Base-by-base conservation (phyloP, 2,329 filamentous ascomycete species). In the Sclerotinia glacialis region DNA sequence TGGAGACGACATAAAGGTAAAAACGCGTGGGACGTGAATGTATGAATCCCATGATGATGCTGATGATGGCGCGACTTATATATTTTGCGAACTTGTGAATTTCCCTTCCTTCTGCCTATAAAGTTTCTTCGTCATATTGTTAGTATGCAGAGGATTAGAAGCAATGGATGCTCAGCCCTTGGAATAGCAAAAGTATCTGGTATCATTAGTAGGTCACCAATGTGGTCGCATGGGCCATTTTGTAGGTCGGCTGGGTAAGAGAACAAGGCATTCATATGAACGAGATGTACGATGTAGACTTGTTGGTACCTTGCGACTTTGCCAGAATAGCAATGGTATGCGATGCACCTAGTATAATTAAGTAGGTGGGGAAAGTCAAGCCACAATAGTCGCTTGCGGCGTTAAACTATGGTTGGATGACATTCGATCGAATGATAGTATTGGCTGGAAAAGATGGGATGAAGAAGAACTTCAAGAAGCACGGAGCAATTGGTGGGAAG, bases 1-100 rank as follows among this genome's bases (percentile, higher is more conserved):
- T 64, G 74, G 72, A 49, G 70, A 67, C 71, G 73, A 75, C 74
- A 76, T 76, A 70, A 69, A 70, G 68, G 67, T 70, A 62, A 60
- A 50, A 40, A 61, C 42, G 52, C 47, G 56, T 64, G 44, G 69
- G 53, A 40, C 31, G 66, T 63, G 65, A 58, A 47, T 68, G 46
- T 56, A 37, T 31, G 2, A 44, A 65, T 66, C 23, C 55, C 71
- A 76, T 74, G 64, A 61, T 68, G 71, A 75, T 74, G 67, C 59
- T 68, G 71, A 64, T 56, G 64, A 66, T 26, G 66, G 56, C 66
- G 64, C 56, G 26, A 63, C 56, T 72, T 73, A 70, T 74, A 75
- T 74, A 72, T 65, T 44, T 46, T 42, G 37, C 34, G n/a, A 53
- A 66, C 44, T 60, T 64, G 62, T 67, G 55, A 53, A 31, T 42